Conservation (phyloP, 495 filamentous ascomycete genomes). For the Lasiosphaeria ovina region DNA sequence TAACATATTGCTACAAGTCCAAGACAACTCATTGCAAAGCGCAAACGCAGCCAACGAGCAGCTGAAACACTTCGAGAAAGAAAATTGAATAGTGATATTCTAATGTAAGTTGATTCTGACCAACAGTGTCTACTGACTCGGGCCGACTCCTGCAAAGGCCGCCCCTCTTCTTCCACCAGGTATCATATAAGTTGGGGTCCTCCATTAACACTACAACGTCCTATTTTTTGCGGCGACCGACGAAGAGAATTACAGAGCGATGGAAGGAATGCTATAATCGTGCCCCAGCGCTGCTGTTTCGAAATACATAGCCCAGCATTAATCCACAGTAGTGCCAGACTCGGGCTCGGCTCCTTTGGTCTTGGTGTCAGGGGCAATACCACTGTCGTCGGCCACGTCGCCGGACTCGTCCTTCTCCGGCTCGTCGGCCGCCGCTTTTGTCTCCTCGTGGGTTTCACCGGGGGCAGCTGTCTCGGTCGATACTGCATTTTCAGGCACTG, state of each 20-base stretch:
- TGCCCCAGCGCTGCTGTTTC: too few species aligned
- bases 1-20: constrained; percentile 10
- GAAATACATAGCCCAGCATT: neutral
- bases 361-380: neutral
- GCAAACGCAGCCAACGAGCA: too few species aligned
- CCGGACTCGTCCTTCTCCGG: constrained; percentile 2
- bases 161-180: constrained; percentile 11
- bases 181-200: constrained; percentile 24
- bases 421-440: neutral
- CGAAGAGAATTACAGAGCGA: constrained; percentile 14
- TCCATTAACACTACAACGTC: constrained; percentile 17
- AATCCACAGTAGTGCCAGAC: neutral
- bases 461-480: neutral
- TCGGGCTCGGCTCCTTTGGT: neutral
- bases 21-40: constrained; percentile 10
- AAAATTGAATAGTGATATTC: too few species aligned
- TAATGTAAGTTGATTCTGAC: too few species aligned
- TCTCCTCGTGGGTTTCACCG: constrained; percentile 4
- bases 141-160: neutral
- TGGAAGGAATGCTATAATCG: constrained; percentile 13
- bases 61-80: too few species aligned
- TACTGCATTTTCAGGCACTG: constrained; percentile 3
- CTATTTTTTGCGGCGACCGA: constrained; percentile 8
- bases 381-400: neutral
- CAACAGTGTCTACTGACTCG: too few species aligned